A percentile compares a stretch with the other conserved stretches of the same genome.
These are phyloP conservation scores for Solanum acaule DNA, from an alignment of 257 asterid species.

Conservation along the genomic window DNA sequence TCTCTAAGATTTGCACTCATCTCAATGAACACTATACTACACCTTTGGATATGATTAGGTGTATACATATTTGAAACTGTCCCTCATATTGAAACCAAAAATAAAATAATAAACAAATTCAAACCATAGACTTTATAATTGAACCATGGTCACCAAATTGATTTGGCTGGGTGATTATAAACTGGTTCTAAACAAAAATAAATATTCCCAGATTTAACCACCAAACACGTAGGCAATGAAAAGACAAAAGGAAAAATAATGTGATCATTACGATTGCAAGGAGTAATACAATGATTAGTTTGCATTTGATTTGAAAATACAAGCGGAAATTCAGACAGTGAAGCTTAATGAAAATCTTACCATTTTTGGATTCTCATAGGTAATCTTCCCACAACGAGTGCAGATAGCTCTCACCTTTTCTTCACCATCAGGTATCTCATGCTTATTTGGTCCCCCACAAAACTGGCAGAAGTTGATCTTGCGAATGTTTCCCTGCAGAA, in stretches of 20 bases:
- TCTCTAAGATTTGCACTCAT: background rate
- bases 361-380: constrained; percentile 95
- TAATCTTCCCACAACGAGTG: constrained; percentile 60
- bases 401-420: constrained; percentile 81
- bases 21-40: background rate
- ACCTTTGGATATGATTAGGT: background rate
- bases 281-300: background rate
- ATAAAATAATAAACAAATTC: background rate
- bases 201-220: background rate
- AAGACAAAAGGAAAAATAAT: background rate
- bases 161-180: background rate
- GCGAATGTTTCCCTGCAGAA: constrained; percentile 42
- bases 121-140: background rate
- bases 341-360: constrained; percentile 25
- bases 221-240: background rate
- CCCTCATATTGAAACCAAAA: background rate
- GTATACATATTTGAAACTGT: background rate
- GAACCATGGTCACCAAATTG: background rate
- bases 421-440: constrained; percentile 88
- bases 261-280: background rate
- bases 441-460: constrained; percentile 89
- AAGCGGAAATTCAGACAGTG: background rate
- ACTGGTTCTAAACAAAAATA: background rate
- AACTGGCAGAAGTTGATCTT: constrained; percentile 81
- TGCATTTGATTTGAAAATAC: background rate